Conservation (phyloP, 2,329 filamentous ascomycete species). For the Rutstroemia sp. region DNA sequence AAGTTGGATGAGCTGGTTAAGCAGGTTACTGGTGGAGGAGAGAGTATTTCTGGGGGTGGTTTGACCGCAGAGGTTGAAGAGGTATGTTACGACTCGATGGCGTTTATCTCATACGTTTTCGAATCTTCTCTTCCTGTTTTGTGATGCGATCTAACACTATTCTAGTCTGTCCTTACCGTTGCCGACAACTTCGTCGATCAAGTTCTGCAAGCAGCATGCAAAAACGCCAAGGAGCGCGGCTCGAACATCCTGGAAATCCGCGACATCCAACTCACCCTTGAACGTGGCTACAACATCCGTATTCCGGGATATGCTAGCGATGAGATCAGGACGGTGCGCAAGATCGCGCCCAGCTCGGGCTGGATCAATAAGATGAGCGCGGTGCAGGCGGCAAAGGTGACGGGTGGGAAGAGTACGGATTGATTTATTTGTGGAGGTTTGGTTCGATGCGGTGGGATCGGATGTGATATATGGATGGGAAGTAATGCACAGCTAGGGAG, state of each 20-base stretch:
- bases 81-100: constrained; percentile 43
- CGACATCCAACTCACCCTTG: constrained; percentile 75
- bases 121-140: background rate
- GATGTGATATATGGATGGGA: background rate
- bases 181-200: constrained; percentile 94
- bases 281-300: constrained; percentile 81
- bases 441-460: background rate
- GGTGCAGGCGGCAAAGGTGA: constrained; percentile 86
- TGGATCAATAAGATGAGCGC: constrained; percentile 98
- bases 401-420: constrained; percentile 35
- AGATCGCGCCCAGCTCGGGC: constrained; percentile 77
- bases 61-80: constrained; percentile 93
- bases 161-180: constrained; percentile 74
- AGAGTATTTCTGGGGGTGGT: constrained; percentile 62
- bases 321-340: constrained; percentile 88
- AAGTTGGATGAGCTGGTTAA: constrained; percentile 93
- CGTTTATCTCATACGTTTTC: background rate
- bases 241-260: constrained; percentile 86
- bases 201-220: constrained; percentile 79
- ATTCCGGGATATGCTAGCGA: constrained; percentile 93
- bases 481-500: background rate
- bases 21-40: constrained; percentile 79
- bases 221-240: constrained; percentile 85
- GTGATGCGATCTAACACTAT: background rate
- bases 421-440: constrained; percentile 6